These are phyloP conservation scores for Lactifluus subvellereus DNA, from an alignment of 768 basidiomycete genomes.

Conservation along the genomic window DNA sequence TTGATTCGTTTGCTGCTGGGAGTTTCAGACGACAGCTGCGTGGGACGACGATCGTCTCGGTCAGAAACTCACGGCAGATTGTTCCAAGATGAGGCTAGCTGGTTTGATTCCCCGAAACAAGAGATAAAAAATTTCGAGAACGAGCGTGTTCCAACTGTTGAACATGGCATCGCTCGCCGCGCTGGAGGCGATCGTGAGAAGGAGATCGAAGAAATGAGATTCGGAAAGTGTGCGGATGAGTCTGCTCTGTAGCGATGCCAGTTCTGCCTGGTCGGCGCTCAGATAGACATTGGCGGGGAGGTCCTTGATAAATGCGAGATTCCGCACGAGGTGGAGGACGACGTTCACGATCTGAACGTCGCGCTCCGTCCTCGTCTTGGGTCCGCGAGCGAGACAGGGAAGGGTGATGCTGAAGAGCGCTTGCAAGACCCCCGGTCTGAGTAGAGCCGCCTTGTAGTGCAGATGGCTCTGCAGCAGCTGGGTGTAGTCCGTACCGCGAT, in stretches of 20 bases:
- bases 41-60: neutral
- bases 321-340: slow-evolving; percentile 83
- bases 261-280: slow-evolving; percentile 75
- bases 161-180: slow-evolving; percentile 69
- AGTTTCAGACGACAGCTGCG: neutral
- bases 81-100: slow-evolving; percentile 48
- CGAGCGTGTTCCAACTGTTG: slow-evolving; percentile 80
- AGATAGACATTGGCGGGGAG: slow-evolving; percentile 61
- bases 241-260: slow-evolving; percentile 70
- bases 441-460: slow-evolving; percentile 79
- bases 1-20: slow-evolving; percentile 54
- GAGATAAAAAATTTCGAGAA: slow-evolving; percentile 91
- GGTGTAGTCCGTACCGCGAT: slow-evolving; percentile 84
- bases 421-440: slow-evolving; percentile 61
- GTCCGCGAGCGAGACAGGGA: slow-evolving; percentile 67
- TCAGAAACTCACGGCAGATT: slow-evolving; percentile 48
- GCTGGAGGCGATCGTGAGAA: slow-evolving; percentile 84
- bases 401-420: slow-evolving; percentile 71
- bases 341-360: slow-evolving; percentile 87
- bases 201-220: slow-evolving; percentile 65
- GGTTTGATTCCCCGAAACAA: slow-evolving; percentile 79
- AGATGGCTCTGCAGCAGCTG: slow-evolving; percentile 75
- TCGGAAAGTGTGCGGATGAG: slow-evolving; percentile 66
- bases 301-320: slow-evolving; percentile 93
- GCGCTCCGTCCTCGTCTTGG: slow-evolving; percentile 64